Percentiles rank a stretch among this genome's conserved stretches.
These are phyloP conservation scores for Mrakia blollopis DNA, from an alignment of 768 basidiomycete species.

Conservation along the genomic window DNA sequence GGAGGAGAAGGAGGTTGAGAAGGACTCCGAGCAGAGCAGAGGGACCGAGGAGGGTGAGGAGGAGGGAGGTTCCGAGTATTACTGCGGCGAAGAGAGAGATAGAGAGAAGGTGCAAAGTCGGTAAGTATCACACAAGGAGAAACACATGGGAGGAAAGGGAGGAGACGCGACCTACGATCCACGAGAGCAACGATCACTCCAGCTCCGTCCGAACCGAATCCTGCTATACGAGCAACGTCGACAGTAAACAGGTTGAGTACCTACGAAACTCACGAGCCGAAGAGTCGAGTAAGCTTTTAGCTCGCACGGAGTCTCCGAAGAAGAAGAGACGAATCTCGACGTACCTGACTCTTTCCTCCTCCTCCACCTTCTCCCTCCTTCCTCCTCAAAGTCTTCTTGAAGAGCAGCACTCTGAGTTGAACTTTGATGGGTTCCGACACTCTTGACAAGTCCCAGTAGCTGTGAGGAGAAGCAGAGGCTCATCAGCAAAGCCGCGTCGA, in stretches of 20 bases:
- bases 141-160: not conserved
- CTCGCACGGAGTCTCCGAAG: too few species aligned
- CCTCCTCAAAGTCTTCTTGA: constrained; percentile 22
- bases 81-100: not conserved
- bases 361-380: constrained; percentile 2
- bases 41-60: constrained; percentile 18
- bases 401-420: constrained; percentile 20
- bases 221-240: constrained; percentile 21
- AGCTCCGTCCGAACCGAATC: not conserved
- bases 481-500: not conserved
- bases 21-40: constrained; percentile 20
- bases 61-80: constrained; percentile 23
- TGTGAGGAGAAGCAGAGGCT: not conserved
- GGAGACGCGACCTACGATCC: constrained; percentile 12
- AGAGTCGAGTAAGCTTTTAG: too few species aligned
- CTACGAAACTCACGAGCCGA: not conserved
- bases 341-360: constrained; percentile 3
- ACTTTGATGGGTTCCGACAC: constrained; percentile 10
- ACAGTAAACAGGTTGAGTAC: constrained; percentile 27
- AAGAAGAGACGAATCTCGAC: not conserved
- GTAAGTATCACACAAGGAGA: not conserved
- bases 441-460: constrained; percentile 10
- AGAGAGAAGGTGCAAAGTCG: not conserved
- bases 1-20: constrained; percentile 17
- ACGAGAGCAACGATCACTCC: constrained; percentile 22